Percentiles rank a stretch among this genome's conserved stretches.
These are phyloP conservation scores for Aureobasidium sp. DNA, from an alignment of 2,329 filamentous ascomycete species.

Conservation along the genomic window DNA sequence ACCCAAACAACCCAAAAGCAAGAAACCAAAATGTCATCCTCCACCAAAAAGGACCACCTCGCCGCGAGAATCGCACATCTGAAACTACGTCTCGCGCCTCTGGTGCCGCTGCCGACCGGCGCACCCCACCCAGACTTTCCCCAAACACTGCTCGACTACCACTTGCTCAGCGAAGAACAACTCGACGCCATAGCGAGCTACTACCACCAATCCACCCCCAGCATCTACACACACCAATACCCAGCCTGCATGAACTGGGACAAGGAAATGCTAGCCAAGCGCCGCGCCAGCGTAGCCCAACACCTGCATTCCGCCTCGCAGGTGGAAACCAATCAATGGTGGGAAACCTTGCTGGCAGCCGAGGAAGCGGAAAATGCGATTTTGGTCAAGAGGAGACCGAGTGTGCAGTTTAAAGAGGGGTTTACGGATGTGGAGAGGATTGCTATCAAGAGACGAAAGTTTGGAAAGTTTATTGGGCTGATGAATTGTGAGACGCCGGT, in stretches of 20 bases:
- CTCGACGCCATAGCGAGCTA: constrained; percentile 64
- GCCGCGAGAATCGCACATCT: constrained; percentile 58
- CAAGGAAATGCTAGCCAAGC: constrained; percentile 9
- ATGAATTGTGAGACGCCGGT: constrained; percentile 52
- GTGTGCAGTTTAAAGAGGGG: constrained; percentile 18
- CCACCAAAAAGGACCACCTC: constrained; percentile 34
- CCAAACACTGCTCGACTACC: constrained; percentile 60
- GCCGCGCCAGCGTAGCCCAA: neutral
- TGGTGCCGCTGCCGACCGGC: constrained; percentile 53
- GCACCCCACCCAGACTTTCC: constrained; percentile 61
- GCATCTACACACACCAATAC: constrained; percentile 52
- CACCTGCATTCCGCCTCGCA: neutral
- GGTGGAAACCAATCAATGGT: neutral
- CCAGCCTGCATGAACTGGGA: constrained; percentile 62
- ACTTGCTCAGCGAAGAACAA: constrained; percentile 64
- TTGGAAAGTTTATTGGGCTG: constrained; percentile 68
- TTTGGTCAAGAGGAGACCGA: neutral
- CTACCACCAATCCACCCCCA: constrained; percentile 63
- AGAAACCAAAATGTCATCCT: constrained; percentile 15
- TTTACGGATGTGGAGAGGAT: constrained; percentile 35
- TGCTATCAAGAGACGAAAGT: constrained; percentile 57
- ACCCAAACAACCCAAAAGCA: neutral
- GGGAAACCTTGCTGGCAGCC: neutral
- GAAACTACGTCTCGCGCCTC: constrained; percentile 57
- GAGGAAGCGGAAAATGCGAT: neutral